Base-by-base conservation (phyloP, 192 early-diverging fungal genomes). In the Backusella circina region DNA sequence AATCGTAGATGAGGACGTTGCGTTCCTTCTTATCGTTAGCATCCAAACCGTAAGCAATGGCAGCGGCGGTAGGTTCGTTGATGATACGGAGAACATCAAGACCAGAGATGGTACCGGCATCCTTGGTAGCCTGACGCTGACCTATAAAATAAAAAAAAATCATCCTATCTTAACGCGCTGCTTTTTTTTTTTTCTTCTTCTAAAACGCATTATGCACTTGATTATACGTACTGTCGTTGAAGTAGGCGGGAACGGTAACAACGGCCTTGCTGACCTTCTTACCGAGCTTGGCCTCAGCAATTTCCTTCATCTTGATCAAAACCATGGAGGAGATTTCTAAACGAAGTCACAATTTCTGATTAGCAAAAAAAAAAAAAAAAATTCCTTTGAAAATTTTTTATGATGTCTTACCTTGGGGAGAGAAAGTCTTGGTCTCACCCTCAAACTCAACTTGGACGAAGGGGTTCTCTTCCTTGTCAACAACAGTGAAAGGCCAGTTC, bases 1-100 rank as follows among this genome's bases (percentile, higher is more conserved):
- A 88, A 88, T 99, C 97, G 85, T 92, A 99, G 74, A 99, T 94
- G 69, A 99, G 92, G 61, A 97, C 92, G 85, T 97, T 95, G 96
- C 97, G 90, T 87, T 97, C 96, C 74, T 88, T 89, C 82, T 84
- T 89, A 57, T 88, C 93, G 79, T 89, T 93, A 84, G 93, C 93
- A 92, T 98, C 95, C 76, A 99, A 86, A 83, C 97, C 97, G 85
- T 99, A 98, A 77, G 97, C 97, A 83, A 99, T 96, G 75, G 84
- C 81, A 36, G 95, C 95, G 69, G 95, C 95, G 12, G 93, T 96
- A 75, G 95, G 94, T 83, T 95, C 95, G 90, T 95, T 96, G 84
- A 95, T 92, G 86, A 96, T 93, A 79, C 95, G 92, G 82, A 93
- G 89, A 71, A 96, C 91, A 66, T 94, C 90, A 61, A 96, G 86